Evolutionary conservation across 2,329 filamentous ascomycete genomes (phyloP), one percentile per base, ranked within the genome.

Genomic region (Phialemoniopsis sp.): DNA sequence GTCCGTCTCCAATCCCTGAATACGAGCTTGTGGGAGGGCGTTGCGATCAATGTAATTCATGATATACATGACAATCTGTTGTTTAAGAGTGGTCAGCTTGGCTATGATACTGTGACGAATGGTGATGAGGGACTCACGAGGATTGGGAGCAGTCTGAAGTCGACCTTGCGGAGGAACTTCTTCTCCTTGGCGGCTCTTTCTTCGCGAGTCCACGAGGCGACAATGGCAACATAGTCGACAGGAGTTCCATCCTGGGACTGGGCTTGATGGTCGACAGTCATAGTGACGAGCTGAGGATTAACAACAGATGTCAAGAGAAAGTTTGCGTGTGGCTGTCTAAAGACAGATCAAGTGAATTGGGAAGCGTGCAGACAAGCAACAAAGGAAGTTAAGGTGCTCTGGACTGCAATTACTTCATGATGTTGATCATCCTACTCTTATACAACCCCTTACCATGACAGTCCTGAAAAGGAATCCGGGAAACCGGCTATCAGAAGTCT

Each of bases 111-210:
- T 26, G 21, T 26, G 21, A 26, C 10, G 21, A 10, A 10, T 26
- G 21, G 10, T 3, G 7, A 5, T 6, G 16, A 14, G 18, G 15
- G 15, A 36, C 43, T 52, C 41, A 80, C 71, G 13, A 81, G 60
- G 54, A 76, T 73, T 1, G 78, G 78, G 46, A 83, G 58, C 16
- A 82, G 51, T 34, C 76, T 61, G 13, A 70, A 47, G 49, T 83
- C 79, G 40, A 82, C 74, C 56, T 80, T 82, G 42, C 70, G 66
- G 39, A 71, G 59, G 42, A 84, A 57, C 32, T 66, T 68, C 43
- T 63, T 67, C 53, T 82, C 76, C 4, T 68, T 63, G 13, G 50
- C 46, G 0, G 50, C 41, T 14, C 70, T 61, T 41, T 73, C 61
- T 40, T 72, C 70, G 3, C 46, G 44, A 0, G 46, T 39, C 47